A percentile compares a stretch with the other conserved stretches of the same genome.
phyloP scores from a whole-genome alignment of 108 stramenopile genomes.

The Chaetoceros muelleri region DNA sequence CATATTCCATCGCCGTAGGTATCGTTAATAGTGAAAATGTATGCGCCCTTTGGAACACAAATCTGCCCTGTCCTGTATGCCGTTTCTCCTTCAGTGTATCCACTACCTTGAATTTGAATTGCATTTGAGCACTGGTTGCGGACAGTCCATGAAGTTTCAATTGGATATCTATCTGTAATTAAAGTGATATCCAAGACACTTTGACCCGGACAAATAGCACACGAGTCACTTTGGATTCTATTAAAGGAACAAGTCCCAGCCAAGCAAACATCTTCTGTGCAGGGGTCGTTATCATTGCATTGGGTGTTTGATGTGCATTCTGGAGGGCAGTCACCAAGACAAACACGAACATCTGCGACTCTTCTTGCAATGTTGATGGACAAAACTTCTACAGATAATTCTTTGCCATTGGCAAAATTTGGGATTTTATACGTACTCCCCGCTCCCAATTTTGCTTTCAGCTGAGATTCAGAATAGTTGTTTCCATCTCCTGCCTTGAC shows the following conservation, averaged over 20 bases:
- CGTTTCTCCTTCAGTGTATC: background rate
- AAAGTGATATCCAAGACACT: background rate
- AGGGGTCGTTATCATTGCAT: background rate
- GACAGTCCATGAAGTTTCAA: background rate
- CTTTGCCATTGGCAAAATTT: conserved; percentile 1
- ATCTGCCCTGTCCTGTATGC: background rate
- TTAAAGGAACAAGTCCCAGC: background rate
- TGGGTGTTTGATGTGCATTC: background rate
- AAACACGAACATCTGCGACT: background rate
- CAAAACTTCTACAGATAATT: background rate
- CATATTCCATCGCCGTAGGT: conserved; percentile 32
- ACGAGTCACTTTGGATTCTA: background rate
- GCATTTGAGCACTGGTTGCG: background rate
- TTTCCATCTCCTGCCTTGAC: conserved; percentile 5
- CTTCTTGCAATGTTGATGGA: background rate
- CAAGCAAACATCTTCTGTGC: background rate
- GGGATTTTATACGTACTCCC: conserved; percentile 17
- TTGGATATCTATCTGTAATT: background rate
- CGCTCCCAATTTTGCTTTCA: conserved; percentile 20
- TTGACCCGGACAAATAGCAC: background rate
- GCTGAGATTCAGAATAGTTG: conserved; percentile 19
- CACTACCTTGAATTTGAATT: background rate
- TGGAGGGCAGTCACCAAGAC: background rate
- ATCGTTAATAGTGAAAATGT: conserved; percentile 23
- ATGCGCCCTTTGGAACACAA: conserved; percentile 1